Base-by-base conservation (phyloP, 2,329 filamentous ascomycete species). In the Alternaria sp. region DNA sequence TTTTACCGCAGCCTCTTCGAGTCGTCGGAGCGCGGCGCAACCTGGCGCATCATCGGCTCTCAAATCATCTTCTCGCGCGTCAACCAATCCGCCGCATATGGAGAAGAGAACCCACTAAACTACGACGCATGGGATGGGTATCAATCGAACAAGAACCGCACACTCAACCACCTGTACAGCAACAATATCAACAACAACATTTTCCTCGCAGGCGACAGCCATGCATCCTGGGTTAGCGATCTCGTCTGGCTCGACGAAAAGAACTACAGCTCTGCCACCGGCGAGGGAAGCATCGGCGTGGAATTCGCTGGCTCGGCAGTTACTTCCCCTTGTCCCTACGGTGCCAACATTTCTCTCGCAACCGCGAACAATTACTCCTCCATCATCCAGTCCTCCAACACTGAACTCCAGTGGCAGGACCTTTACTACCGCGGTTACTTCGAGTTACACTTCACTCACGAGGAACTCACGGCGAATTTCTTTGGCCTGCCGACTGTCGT, bases 361-460 rank as follows among this genome's bases (percentile, higher is more conserved):
- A 72, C 74, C 1, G 85, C 85, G 2, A 82, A 87, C 61, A 78
- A 79, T 49, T 68, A 70, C 58, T 73, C 75, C 13, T 56, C 55
- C 24, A 68, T 66, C 56, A 62, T 76, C 14, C 60, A 77, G 28
- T 71, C 71, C 41, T 76, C 81, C 23, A 92, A 90, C 73, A 77
- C 80, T 0, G 87, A 90, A 73, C 79, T 92, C 45, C 87, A 90
- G 69, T 92, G 89, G 90, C 86, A 88, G 66, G 89, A 92, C 56
- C 74, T 87, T 7, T 92, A 90, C 73, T 92, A 91, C 74, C 83
- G 89, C 17, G 90, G 90, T 1, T 92, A 92, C 77, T 91, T 87
- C 65, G 84, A 89, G 69, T 78, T 92, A 39, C 82, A 84, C 46
- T 79, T 90, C 54, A 67, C 63, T 5, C 63, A 64, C 23, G 80